Conservation (phyloP, 208 protist genomes). For the Herpetomonas muscarum region DNA sequence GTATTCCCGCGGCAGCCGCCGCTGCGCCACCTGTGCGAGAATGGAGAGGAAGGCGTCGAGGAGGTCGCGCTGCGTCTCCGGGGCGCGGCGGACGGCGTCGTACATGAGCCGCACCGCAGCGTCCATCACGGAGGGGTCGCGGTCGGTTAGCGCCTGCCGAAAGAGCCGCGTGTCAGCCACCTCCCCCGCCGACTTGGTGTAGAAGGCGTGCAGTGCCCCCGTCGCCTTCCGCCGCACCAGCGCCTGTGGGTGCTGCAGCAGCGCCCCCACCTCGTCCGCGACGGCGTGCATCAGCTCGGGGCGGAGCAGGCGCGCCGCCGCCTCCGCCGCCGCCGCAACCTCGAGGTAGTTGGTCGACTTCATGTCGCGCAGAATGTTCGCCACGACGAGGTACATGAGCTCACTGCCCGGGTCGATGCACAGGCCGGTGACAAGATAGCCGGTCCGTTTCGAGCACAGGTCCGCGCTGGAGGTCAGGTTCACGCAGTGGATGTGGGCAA, state of each 20-base stretch:
- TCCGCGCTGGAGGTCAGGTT: slow-evolving; percentile 89
- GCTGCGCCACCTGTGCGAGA: slow-evolving; percentile 91
- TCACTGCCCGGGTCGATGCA: slow-evolving; percentile 88
- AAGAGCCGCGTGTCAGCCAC: slow-evolving; percentile 47
- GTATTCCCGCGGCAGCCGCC: slow-evolving; percentile 86
- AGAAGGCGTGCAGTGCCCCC: slow-evolving; percentile 86
- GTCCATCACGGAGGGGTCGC: slow-evolving; percentile 95
- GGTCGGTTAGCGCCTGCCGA: slow-evolving; percentile 88
- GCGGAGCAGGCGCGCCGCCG: slow-evolving; percentile 77
- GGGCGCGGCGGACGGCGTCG: slow-evolving; percentile 46
- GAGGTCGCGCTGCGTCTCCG: slow-evolving; percentile 65
- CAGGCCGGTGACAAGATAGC: slow-evolving; percentile 90
- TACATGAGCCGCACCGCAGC: slow-evolving; percentile 84
- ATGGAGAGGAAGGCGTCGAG: slow-evolving; percentile 90
- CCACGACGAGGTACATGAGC: slow-evolving; percentile 93
- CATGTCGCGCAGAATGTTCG: slow-evolving; percentile 93
- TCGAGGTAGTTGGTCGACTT: slow-evolving; percentile 88
- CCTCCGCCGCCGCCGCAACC: slow-evolving; percentile 86
- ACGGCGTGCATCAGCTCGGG: slow-evolving; percentile 88
- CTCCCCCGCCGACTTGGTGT: slow-evolving; percentile 26
- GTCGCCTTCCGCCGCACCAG: slow-evolving; percentile 94
- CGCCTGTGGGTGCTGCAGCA: slow-evolving; percentile 49
- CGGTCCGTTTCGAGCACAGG: slow-evolving; percentile 73
- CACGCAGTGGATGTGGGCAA: slow-evolving; percentile 94
- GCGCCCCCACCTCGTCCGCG: slow-evolving; percentile 48